These are phyloP conservation scores for Collybiopsis luxurians DNA, from an alignment of 768 basidiomycete species.

Conservation along the genomic window DNA sequence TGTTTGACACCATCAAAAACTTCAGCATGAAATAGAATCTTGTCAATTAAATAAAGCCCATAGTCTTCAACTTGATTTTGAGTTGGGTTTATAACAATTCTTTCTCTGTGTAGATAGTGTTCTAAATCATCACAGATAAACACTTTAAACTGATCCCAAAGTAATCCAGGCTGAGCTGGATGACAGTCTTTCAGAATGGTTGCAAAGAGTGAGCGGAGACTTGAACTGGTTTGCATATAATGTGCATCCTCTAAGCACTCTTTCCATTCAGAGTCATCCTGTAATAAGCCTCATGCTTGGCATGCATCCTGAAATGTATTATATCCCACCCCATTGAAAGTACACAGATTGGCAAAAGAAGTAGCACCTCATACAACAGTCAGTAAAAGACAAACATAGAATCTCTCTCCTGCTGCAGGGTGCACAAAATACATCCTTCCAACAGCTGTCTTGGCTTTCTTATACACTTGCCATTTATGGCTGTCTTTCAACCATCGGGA, in stretches of 20 bases:
- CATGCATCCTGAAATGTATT: neutral
- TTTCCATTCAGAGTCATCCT: no score
- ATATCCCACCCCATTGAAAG: neutral
- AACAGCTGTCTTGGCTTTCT: slow-evolving; percentile 18
- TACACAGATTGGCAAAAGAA: slow-evolving; percentile 16
- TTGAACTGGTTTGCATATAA: slow-evolving; percentile 33
- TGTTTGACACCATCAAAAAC: slow-evolving; percentile 14
- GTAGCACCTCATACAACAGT: slow-evolving; percentile 33
- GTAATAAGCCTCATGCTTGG: neutral
- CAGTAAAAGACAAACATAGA: slow-evolving; percentile 38
- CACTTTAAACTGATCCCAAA: slow-evolving; percentile 35
- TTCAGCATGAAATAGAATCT: slow-evolving; percentile 22
- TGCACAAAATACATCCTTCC: slow-evolving; percentile 29
- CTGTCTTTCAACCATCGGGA: slow-evolving; percentile 17
- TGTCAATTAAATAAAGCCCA: no score
- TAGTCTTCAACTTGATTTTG: slow-evolving; percentile 20
- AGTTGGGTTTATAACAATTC: neutral
- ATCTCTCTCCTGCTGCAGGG: slow-evolving; percentile 27
- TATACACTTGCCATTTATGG: neutral
- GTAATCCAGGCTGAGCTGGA: slow-evolving; percentile 21
- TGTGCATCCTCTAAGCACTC: slow-evolving; percentile 35
- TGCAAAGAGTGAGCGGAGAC: neutral
- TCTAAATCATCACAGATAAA: slow-evolving; percentile 43
- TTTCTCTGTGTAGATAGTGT: slow-evolving; percentile 26
- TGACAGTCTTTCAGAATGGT: neutral